Conservation (phyloP, 176 grass and related monocot genomes). For the Microstegium vimineum region DNA sequence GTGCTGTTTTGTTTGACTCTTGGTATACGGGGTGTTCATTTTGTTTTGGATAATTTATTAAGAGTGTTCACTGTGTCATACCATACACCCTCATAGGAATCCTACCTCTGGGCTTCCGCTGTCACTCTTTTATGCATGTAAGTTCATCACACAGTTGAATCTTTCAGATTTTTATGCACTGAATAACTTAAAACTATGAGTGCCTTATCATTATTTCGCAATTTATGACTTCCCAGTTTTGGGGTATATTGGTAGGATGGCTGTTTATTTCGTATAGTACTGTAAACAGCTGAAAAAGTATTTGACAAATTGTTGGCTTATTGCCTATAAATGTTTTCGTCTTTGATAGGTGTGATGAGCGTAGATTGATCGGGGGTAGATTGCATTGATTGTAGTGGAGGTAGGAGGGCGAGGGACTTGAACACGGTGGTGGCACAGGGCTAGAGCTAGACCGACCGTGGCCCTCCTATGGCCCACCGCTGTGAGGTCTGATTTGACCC, state of each 20-base stretch:
- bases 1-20: background rate
- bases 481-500: too few species aligned
- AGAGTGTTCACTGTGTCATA: background rate
- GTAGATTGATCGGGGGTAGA: background rate
- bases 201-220: background rate
- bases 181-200: background rate
- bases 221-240: background rate
- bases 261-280: background rate
- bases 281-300: background rate
- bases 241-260: background rate
- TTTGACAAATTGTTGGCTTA: background rate
- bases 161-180: background rate
- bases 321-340: conserved; percentile 8
- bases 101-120: background rate
- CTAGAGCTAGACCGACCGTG: background rate
- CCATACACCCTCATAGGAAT: background rate
- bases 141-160: background rate
- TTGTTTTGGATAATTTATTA: background rate
- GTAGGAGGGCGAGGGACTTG: background rate
- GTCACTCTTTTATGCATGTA: background rate
- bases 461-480: background rate
- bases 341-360: background rate
- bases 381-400: background rate
- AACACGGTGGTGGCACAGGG: background rate
- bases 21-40: background rate